Conservation (phyloP, 1,139 yeast genomes). For the Yamadazyma atmosphaerica region DNA sequence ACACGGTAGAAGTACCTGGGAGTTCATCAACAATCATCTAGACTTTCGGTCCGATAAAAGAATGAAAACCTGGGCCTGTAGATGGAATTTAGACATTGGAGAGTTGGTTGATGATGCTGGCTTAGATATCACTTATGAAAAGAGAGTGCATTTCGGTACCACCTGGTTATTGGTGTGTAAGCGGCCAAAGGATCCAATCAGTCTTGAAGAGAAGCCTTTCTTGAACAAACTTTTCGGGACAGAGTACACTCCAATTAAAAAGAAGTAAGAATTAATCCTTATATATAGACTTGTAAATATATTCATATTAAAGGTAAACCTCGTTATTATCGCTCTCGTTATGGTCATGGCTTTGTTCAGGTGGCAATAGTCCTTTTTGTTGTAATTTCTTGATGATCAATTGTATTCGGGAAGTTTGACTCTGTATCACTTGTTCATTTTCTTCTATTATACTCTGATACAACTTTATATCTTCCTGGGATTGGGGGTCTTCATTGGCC, state of each 20-base stretch:
- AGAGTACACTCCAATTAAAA: constrained; percentile 28
- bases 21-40: constrained; percentile 72
- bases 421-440: constrained; percentile 30
- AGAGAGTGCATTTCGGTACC: constrained; percentile 88
- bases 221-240: constrained; percentile 45
- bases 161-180: constrained; percentile 84
- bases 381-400: constrained; percentile 18
- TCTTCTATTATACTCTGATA: constrained; percentile 35
- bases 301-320: constrained; percentile 13
- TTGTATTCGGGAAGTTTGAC: constrained; percentile 30
- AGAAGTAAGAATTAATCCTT: constrained; percentile 12
- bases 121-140: constrained; percentile 75
- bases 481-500: constrained; percentile 14
- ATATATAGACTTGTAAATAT: constrained; percentile 2
- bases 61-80: constrained; percentile 92
- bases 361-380: too few species aligned
- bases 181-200: constrained; percentile 61
- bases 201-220: constrained; percentile 44
- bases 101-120: constrained; percentile 83
- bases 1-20: constrained; percentile 87
- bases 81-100: constrained; percentile 95
- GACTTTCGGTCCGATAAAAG: constrained; percentile 84
- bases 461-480: constrained; percentile 24
- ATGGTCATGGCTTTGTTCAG: too few species aligned
- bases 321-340: too few species aligned